phyloP scores from a whole-genome alignment of 441 rosid species.

The Pelargonium cotyledonis region DNA sequence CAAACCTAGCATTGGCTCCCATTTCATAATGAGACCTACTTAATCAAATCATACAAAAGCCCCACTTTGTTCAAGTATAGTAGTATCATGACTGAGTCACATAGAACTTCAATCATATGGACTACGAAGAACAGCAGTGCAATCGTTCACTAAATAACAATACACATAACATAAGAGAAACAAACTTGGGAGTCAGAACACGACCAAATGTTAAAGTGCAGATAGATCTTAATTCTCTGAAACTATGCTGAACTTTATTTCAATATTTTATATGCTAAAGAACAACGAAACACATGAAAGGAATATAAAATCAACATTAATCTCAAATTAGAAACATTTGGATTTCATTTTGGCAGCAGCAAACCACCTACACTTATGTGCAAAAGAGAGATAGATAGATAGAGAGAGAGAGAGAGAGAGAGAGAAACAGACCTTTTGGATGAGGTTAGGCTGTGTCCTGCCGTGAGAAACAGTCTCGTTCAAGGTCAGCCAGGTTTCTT shows the following conservation, averaged over 20 bases:
- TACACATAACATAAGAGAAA: too few relatives aligned
- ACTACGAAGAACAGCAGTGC: too few relatives aligned
- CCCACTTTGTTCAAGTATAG: too few relatives aligned
- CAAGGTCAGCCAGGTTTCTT: slow-evolving; percentile 72
- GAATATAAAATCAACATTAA: not conserved
- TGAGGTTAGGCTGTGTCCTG: slow-evolving; percentile 54
- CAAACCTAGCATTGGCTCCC: too few relatives aligned
- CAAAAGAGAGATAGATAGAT: not conserved
- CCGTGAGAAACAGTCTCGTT: slow-evolving; percentile 47
- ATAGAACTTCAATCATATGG: too few relatives aligned
- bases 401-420: not conserved
- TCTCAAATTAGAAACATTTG: not conserved
- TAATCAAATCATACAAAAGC: too few relatives aligned
- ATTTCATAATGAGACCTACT: too few relatives aligned
- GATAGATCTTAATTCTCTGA: not conserved
- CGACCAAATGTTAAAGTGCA: not conserved
- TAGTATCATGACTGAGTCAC: too few relatives aligned
- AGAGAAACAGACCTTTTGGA: slow-evolving; percentile 48
- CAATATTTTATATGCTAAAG: not conserved
- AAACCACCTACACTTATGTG: not conserved
- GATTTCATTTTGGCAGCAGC: not conserved
- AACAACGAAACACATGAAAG: not conserved
- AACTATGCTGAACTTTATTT: not conserved
- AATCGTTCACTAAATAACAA: too few relatives aligned
- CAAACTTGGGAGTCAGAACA: not conserved